Conservation (phyloP, 2,329 filamentous ascomycete genomes). For the Myriosclerotinia curreyana region DNA sequence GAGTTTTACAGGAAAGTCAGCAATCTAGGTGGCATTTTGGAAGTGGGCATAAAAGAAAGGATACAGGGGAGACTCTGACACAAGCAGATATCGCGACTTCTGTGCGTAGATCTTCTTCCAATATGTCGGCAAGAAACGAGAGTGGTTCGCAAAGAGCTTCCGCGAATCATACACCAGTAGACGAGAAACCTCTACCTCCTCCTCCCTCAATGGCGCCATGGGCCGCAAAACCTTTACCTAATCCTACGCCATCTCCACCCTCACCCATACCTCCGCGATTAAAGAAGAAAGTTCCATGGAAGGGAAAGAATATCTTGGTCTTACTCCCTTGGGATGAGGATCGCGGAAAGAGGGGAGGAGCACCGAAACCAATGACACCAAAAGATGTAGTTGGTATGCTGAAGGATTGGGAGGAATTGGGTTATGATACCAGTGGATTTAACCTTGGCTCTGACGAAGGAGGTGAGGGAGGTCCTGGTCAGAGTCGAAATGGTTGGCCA, state of each 20-base stretch:
- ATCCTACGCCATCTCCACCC: constrained; percentile 33
- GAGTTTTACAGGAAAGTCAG: constrained; percentile 32
- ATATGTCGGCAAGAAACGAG: constrained; percentile 32
- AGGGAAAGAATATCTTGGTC: constrained; percentile 70
- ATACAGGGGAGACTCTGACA: constrained; percentile 37
- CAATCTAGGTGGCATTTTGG: constrained; percentile 24
- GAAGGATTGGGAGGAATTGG: constrained; percentile 63
- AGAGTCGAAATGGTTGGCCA: constrained; percentile 69
- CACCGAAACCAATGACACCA: constrained; percentile 53
- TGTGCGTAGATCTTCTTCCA: constrained; percentile 14
- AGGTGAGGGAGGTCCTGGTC: constrained; percentile 39
- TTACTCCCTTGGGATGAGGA: constrained; percentile 65
- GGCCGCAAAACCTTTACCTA: constrained; percentile 23
- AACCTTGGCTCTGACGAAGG: constrained; percentile 51
- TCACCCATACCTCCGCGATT: constrained; percentile 50
- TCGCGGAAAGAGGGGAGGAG: constrained; percentile 56
- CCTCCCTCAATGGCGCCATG: constrained; percentile 32
- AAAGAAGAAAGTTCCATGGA: constrained; percentile 73
- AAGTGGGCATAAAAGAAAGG: constrained; percentile 38
- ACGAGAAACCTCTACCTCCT: constrained; percentile 44
- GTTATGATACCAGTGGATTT: constrained; percentile 67
- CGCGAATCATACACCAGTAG: constrained; percentile 28
- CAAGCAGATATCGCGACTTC: constrained; percentile 35
- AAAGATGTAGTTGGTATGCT: constrained; percentile 61
- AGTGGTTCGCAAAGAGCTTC: constrained; percentile 29